Percentiles rank a stretch among this genome's conserved stretches.
These are phyloP conservation scores for Eleusine coracana DNA, from an alignment of 176 grass and related monocot species.

Conservation along the genomic window DNA sequence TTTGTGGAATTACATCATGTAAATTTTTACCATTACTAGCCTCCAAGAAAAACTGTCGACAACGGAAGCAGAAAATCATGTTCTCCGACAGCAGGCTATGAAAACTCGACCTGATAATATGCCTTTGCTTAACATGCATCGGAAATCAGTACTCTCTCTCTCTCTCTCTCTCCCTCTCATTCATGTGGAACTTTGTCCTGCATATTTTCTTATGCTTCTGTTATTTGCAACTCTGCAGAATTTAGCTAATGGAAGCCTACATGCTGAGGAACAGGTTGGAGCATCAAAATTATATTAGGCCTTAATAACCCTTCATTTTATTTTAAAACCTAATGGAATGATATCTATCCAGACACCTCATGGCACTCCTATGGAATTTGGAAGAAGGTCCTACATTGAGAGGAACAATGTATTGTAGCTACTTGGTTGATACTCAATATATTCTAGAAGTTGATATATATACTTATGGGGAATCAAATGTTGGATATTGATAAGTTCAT, in stretches of 20 bases:
- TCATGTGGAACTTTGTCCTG: not conserved
- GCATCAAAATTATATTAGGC: conserved; percentile 27
- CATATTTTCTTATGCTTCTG: conserved; percentile 41
- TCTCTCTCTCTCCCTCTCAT: conserved; percentile 19
- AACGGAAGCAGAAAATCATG: conserved; percentile 76
- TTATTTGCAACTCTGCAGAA: conserved; percentile 64
- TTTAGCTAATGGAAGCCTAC: conserved; percentile 52
- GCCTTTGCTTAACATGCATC: conserved; percentile 53
- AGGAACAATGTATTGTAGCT: conserved; percentile 64
- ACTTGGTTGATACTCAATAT: conserved; percentile 23
- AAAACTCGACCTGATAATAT: conserved; percentile 61
- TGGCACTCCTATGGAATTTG: conserved; percentile 60
- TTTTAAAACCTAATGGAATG: conserved; percentile 44
- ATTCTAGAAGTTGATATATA: conserved; percentile 27
- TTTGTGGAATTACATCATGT: conserved; percentile 24
- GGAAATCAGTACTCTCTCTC: conserved; percentile 69
- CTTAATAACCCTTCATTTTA: conserved; percentile 38
- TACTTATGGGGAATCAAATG: conserved; percentile 16
- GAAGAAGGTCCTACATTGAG: conserved; percentile 67
- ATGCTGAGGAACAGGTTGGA: conserved; percentile 68
- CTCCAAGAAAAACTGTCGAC: conserved; percentile 83
- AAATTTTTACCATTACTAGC: conserved; percentile 51
- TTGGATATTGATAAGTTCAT: conserved; percentile 11
- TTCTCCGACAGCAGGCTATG: conserved; percentile 71
- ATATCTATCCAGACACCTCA: conserved; percentile 75